A percentile compares a stretch with the other conserved stretches of the same genome.
phyloP scores from a whole-genome alignment of 2,329 filamentous ascomycete species.

The Fusarium haematococcum region DNA sequence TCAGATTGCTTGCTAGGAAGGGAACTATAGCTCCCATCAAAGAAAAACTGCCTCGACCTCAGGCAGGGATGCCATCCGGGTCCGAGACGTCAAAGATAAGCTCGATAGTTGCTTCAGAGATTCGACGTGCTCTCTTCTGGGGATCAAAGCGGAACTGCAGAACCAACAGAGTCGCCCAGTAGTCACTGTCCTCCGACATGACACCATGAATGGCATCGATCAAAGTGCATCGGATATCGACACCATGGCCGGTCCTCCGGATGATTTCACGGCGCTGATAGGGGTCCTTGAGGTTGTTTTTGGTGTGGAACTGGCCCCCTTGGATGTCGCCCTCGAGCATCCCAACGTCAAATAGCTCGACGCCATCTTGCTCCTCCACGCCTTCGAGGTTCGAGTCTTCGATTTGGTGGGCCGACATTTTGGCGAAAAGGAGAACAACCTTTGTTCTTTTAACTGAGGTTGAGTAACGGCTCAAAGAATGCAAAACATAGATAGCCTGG shows the following conservation, averaged over 20 bases:
- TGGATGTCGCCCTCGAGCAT: background rate
- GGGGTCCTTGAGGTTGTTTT: slow-evolving; percentile 17
- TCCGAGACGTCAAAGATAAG: background rate
- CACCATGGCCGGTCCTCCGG: background rate
- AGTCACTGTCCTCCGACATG: slow-evolving; percentile 22
- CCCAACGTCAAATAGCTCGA: background rate
- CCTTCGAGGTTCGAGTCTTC: background rate
- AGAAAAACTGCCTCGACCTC: slow-evolving; percentile 15
- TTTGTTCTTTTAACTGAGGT: background rate
- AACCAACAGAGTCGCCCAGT: slow-evolving; percentile 7
- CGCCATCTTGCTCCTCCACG: background rate
- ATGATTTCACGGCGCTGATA: slow-evolving; percentile 27
- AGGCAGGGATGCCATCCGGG: background rate
- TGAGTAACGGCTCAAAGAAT: background rate
- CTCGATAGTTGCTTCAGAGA: slow-evolving; percentile 12
- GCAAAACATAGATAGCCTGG: no score
- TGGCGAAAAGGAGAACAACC: background rate
- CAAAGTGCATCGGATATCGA: slow-evolving; percentile 18
- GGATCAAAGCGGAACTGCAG: slow-evolving; percentile 11
- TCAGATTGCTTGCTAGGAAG: slow-evolving; percentile 4
- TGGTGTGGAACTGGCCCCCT: slow-evolving; percentile 18
- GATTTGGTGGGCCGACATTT: background rate
- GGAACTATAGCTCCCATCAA: slow-evolving; percentile 5
- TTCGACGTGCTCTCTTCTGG: background rate
- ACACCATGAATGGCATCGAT: slow-evolving; percentile 8